Percentiles rank a stretch among this genome's conserved stretches.
These are phyloP conservation scores for Penicillium paxilli DNA, from an alignment of 495 filamentous ascomycete species.

Conservation along the genomic window DNA sequence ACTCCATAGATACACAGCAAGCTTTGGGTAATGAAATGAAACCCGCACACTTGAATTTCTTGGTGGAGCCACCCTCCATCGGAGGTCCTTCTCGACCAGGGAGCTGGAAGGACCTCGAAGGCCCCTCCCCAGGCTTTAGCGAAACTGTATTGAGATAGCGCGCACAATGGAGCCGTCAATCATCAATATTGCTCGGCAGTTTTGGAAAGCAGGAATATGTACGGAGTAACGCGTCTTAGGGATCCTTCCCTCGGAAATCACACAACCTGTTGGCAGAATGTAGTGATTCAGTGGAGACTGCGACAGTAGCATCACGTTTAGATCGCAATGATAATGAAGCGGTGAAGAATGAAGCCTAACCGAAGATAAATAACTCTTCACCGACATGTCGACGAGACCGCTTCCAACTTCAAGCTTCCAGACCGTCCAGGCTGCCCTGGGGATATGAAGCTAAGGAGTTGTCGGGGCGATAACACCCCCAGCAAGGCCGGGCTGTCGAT, in stretches of 20 bases:
- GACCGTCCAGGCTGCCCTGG: slow-evolving; percentile 21
- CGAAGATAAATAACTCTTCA: slow-evolving; percentile 8
- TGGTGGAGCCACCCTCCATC: slow-evolving; percentile 10
- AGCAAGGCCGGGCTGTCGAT: slow-evolving; percentile 14
- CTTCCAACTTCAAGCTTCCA: slow-evolving; percentile 24
- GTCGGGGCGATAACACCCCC: slow-evolving; percentile 27
- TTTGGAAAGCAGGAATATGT: too few species aligned
- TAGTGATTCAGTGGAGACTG: not conserved
- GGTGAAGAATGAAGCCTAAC: slow-evolving; percentile 11
- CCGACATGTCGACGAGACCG: slow-evolving; percentile 18
- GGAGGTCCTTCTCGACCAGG: slow-evolving; percentile 13
- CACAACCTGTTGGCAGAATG: not conserved
- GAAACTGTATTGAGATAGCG: slow-evolving; percentile 28
- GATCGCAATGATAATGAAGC: slow-evolving; percentile 8
- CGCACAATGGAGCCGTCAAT: slow-evolving; percentile 22
- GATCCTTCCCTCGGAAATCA: not conserved
- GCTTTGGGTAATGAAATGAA: not conserved
- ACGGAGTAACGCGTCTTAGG: not conserved
- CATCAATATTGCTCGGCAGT: not conserved
- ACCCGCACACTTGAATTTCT: slow-evolving; percentile 4
- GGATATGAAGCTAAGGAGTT: slow-evolving; percentile 19
- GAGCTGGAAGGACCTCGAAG: slow-evolving; percentile 10
- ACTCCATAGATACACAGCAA: not conserved
- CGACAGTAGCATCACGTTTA: not conserved
- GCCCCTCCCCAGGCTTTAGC: slow-evolving; percentile 25